Conservation (phyloP, 345 rosid species). For the Populus davidiana region DNA sequence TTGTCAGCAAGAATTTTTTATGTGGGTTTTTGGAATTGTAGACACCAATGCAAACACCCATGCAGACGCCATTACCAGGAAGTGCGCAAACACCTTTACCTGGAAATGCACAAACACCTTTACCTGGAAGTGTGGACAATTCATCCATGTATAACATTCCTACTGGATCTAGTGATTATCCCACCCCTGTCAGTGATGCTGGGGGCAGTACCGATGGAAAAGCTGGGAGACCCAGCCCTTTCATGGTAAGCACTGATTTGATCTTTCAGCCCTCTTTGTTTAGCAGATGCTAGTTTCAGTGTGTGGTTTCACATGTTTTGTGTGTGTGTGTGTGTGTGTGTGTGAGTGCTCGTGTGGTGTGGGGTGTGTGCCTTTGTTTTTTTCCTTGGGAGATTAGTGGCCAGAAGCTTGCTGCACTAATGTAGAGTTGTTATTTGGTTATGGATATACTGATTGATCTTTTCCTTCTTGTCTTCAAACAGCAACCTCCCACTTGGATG, state of each 20-base stretch:
- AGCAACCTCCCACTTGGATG: conserved; percentile 91
- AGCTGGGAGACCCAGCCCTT: conserved; percentile 76
- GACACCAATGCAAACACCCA: conserved; percentile 87
- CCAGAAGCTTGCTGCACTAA: not conserved
- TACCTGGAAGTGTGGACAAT: conserved; percentile 59
- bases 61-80: conserved; percentile 83
- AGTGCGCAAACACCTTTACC: conserved; percentile 80
- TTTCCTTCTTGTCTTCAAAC: conserved; percentile 18
- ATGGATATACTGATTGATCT: not conserved
- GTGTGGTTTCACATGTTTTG: not conserved
- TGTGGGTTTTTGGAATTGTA: conserved; percentile 26
- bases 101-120: conserved; percentile 37
- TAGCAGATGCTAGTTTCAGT: not conserved
- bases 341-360: not conserved
- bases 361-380: not conserved
- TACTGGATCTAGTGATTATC: conserved; percentile 79
- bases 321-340: not conserved
- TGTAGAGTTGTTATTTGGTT: conserved; percentile 3
- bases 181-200: conserved; percentile 69
- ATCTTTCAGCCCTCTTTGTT: not conserved
- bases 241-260: conserved; percentile 51
- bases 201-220: conserved; percentile 56
- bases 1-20: not conserved
- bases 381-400: not conserved
- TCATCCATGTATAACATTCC: conserved; percentile 79